Evolutionary conservation across 2,329 filamentous ascomycete genomes (phyloP).

Genomic region (Achaetomium macrosporum): DNA sequence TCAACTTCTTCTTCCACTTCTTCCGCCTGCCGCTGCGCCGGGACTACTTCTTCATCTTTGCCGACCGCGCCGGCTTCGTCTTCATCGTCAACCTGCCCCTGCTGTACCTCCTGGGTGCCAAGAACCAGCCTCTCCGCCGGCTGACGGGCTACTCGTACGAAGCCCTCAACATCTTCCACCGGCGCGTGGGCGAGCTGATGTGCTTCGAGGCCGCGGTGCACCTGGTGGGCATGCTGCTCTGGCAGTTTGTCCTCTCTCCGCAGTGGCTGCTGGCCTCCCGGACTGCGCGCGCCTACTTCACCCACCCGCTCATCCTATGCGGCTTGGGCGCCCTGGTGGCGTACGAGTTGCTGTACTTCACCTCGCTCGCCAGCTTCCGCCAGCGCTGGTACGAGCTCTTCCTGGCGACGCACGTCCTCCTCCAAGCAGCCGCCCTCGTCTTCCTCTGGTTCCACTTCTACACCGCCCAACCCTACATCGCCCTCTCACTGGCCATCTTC

Average conservation of each 20-base stretch:
- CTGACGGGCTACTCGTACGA: conserved; percentile 62
- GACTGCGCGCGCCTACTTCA: conserved; percentile 44
- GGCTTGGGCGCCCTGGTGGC: conserved; percentile 50
- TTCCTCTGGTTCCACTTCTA: conserved; percentile 57
- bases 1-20: conserved; percentile 55
- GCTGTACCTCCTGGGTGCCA: conserved; percentile 59
- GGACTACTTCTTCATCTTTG: conserved; percentile 51
- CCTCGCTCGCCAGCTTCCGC: conserved; percentile 54
- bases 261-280: conserved; percentile 36
- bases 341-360: conserved; percentile 58
- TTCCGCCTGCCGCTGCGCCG: conserved; percentile 44
- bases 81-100: conserved; percentile 45
- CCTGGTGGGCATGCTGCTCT: conserved; percentile 48
- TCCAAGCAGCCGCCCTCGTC: conserved; percentile 49
- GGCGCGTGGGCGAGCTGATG: conserved; percentile 56
- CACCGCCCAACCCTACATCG: conserved; percentile 47
- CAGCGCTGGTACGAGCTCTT: conserved; percentile 59
- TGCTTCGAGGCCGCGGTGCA: conserved; percentile 56
- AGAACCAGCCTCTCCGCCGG: conserved; percentile 57
- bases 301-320: conserved; percentile 45
- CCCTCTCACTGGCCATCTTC: conserved; percentile 49
- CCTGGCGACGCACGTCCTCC: conserved; percentile 49
- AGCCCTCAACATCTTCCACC: conserved; percentile 59
- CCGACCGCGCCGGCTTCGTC: conserved; percentile 50
- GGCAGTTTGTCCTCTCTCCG: conserved; percentile 46